Evolutionary conservation across 306 rosid genomes (phyloP).

Genomic region (Biancaea sappan): DNA sequence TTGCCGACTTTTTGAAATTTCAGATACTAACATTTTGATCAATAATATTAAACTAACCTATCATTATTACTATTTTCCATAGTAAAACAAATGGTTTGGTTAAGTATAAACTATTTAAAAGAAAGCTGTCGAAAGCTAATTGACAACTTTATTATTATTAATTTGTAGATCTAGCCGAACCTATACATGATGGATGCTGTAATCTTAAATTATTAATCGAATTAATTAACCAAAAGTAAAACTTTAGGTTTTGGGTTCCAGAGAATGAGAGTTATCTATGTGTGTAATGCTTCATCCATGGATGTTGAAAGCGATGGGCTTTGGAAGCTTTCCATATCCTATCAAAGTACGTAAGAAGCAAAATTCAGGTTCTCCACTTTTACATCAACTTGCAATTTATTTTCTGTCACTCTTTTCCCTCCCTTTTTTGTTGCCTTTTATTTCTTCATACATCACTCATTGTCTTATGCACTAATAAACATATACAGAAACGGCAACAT

Average conservation of each 20-base stretch:
- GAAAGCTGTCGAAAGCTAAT: neutral
- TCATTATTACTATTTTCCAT: too few species aligned
- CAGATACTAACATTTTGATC: too few species aligned
- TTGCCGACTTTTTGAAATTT: too few species aligned
- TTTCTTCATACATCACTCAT: neutral
- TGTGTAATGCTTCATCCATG: neutral
- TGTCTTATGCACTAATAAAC: too few species aligned
- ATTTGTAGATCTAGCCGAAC: neutral
- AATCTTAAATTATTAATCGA: neutral
- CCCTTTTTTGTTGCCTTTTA: conserved; percentile 9
- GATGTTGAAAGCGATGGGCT: conserved; percentile 20
- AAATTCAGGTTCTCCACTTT: conserved; percentile 4
- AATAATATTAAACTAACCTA: too few species aligned
- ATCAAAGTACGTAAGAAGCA: neutral
- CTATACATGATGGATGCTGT: neutral
- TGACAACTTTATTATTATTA: neutral
- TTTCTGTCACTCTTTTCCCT: neutral
- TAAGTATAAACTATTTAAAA: neutral
- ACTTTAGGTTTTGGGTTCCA: neutral
- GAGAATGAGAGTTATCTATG: neutral
- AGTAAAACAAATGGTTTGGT: neutral
- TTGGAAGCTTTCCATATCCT: conserved; percentile 20
- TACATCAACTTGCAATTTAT: conserved; percentile 5
- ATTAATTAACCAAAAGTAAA: neutral
- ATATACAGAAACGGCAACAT: too few species aligned